phyloP scores from a whole-genome alignment of 345 rosid genomes.

The Gossypium ekmanianum region DNA sequence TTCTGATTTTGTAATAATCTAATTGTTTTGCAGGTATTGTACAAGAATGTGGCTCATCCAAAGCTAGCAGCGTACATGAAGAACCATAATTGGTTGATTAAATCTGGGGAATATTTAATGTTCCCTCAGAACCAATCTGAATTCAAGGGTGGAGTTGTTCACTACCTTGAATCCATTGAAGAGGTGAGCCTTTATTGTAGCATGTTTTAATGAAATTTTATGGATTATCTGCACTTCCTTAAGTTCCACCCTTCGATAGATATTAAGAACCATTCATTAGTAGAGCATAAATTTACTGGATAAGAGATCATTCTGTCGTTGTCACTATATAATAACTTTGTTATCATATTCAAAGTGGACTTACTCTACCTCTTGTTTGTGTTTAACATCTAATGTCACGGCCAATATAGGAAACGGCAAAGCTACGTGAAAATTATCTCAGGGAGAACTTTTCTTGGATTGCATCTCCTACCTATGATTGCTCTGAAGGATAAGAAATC shows the following conservation, averaged over 20 bases:
- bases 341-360: too few species aligned
- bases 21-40: constrained; percentile 51
- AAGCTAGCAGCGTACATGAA: constrained; percentile 72
- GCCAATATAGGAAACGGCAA: neutral
- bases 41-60: constrained; percentile 88
- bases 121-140: constrained; percentile 78
- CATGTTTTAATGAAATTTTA: neutral
- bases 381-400: neutral
- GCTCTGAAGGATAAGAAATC: neutral
- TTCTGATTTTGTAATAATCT: constrained; percentile 12
- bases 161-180: constrained; percentile 90
- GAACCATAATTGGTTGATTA: constrained; percentile 69
- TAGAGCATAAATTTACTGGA: neutral
- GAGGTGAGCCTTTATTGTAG: constrained; percentile 47
- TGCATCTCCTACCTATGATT: neutral
- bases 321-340: neutral
- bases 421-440: neutral
- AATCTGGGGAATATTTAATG: constrained; percentile 59
- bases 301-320: neutral
- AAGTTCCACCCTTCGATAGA: neutral
- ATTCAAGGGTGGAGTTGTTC: constrained; percentile 67
- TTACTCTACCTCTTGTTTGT: too few species aligned
- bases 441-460: constrained; percentile 4
- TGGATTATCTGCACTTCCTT: neutral
- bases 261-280: neutral